A percentile compares a stretch with the other conserved stretches of the same genome.
phyloP scores from a whole-genome alignment of 169 alveolate genomes.

The Plasmodium ovale region DNA sequence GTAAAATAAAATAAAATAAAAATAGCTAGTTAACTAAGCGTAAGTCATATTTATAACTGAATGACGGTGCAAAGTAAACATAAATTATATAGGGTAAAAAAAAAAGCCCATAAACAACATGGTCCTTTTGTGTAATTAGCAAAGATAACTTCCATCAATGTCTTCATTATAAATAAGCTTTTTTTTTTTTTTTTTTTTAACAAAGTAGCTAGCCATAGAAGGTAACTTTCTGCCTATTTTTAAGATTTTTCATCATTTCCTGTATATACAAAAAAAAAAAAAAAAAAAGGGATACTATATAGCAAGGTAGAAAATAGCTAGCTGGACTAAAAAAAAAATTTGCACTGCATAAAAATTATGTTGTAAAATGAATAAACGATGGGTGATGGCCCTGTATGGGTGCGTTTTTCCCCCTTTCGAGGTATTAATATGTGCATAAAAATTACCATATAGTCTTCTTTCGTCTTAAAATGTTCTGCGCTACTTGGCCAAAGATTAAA shows the following conservation, averaged over 20 bases:
- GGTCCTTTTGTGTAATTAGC: too few species aligned
- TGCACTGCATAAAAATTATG: too few species aligned
- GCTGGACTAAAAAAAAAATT: too few species aligned
- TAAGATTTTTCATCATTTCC: slow-evolving; percentile 63
- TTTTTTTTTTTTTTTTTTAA: not conserved
- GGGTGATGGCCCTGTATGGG: not conserved
- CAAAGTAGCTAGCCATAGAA: slow-evolving; percentile 12
- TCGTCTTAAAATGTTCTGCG: not conserved
- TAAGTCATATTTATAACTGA: too few species aligned
- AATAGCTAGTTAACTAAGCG: too few species aligned
- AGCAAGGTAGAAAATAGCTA: not conserved
- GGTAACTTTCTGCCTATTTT: slow-evolving; percentile 47
- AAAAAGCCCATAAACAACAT: too few species aligned
- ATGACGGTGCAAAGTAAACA: too few species aligned
- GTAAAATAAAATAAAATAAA: not conserved
- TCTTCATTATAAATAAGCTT: not conserved
- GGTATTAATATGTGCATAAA: not conserved
- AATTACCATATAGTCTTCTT: slow-evolving; percentile 51
- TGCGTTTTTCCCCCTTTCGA: not conserved
- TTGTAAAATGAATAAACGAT: too few species aligned
- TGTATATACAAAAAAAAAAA: slow-evolving; percentile 26
- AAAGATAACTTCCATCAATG: too few species aligned
- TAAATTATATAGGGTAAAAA: too few species aligned
- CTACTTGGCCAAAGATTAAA: slow-evolving; percentile 35
- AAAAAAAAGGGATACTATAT: slow-evolving; percentile 7